phyloP scores from a whole-genome alignment of 495 filamentous ascomycete species.

The Cercophora newfieldiana region DNA sequence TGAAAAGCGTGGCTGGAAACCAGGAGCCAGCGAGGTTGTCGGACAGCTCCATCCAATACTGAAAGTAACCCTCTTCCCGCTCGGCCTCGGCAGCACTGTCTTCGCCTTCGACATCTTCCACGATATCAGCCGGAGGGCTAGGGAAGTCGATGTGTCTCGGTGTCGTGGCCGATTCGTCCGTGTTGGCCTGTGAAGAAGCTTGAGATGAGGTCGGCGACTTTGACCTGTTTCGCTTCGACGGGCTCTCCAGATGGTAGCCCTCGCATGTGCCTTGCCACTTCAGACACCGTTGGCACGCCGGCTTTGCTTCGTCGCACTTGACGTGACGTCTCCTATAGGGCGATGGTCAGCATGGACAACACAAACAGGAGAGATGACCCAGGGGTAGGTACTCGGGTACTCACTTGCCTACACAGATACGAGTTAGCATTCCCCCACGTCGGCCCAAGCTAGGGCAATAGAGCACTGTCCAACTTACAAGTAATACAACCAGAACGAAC shows the following conservation, averaged over 20 bases:
- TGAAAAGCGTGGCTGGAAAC: conserved; percentile 26
- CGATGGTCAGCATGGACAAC: neutral
- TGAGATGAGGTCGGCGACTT: conserved; percentile 8
- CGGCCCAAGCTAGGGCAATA: neutral
- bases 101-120: neutral
- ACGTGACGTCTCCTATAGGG: conserved; percentile 45
- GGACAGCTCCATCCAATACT: conserved; percentile 21
- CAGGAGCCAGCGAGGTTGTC: conserved; percentile 23
- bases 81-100: conserved; percentile 9
- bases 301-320: conserved; percentile 60
- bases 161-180: neutral
- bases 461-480: conserved; percentile 45
- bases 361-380: neutral
- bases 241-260: conserved; percentile 18
- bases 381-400: neutral
- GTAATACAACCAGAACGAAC: conserved; percentile 50
- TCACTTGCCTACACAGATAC: conserved; percentile 27
- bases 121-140: neutral
- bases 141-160: neutral
- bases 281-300: conserved; percentile 35
- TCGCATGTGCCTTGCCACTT: conserved; percentile 33
- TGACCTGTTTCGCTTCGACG: conserved; percentile 5
- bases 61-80: conserved; percentile 27
- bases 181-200: conserved; percentile 6
- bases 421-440: neutral